Percentiles rank a stretch among this genome's conserved stretches.
Conservation (phyloP, 2,329 filamentous ascomycete genomes). For the Lasiodiplodia citricola region DNA sequence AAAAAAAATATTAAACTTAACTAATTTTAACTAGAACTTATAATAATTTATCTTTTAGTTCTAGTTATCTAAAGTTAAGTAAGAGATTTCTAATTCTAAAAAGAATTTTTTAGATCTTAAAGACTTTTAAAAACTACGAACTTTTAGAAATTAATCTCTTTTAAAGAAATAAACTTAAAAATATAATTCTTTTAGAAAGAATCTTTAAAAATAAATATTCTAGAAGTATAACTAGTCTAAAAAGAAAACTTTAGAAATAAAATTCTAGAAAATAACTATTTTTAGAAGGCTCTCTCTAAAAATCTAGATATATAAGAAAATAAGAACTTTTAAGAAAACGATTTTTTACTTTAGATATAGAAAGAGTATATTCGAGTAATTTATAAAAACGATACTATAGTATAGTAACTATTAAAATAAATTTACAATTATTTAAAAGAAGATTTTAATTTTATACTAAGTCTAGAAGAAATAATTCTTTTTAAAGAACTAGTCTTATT, state of each 20-base stretch:
- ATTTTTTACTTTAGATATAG: neutral
- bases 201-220: no score
- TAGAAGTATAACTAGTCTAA: no score
- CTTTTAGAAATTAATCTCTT: conserved; percentile 14
- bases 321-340: neutral
- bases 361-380: neutral
- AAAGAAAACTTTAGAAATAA: no score
- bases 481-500: neutral
- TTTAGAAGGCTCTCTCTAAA: no score
- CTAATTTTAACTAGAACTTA: neutral
- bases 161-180: neutral
- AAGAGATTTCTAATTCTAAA: neutral
- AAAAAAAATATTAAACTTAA: neutral
- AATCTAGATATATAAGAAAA: neutral
- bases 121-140: neutral
- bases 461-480: neutral
- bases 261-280: no score
- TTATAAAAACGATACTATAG: no score
- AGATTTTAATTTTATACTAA: no score
- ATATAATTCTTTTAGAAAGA: conserved; percentile 13
- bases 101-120: neutral
- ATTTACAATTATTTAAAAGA: no score
- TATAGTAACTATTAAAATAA: no score
- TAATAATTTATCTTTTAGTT: neutral
- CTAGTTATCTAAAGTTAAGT: neutral